A percentile compares a stretch with the other conserved stretches of the same genome.
Evolutionary conservation across 495 filamentous ascomycete genomes (phyloP).

Genomic region (Xylaria sp.): DNA sequence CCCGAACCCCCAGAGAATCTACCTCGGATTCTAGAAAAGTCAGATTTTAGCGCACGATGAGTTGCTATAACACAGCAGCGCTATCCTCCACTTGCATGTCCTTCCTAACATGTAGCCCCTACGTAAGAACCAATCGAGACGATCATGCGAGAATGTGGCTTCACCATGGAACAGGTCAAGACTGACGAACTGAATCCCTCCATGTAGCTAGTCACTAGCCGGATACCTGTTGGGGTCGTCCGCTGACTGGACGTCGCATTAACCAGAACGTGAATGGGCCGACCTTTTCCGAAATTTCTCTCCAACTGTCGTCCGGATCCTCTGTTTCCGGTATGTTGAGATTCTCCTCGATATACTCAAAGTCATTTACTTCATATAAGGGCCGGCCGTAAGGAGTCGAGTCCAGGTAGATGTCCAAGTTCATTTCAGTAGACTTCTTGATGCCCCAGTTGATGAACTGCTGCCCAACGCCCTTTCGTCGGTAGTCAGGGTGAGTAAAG

Average conservation of each 20-base stretch:
- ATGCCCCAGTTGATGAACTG: constrained; percentile 48
- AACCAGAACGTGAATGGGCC: constrained; percentile 12
- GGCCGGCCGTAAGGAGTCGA: constrained; percentile 36
- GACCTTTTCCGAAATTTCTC: not conserved
- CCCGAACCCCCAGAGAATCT: not conserved
- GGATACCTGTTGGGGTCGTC: not conserved
- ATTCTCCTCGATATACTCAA: constrained; percentile 6
- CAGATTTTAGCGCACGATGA: not conserved
- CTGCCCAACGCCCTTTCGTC: constrained; percentile 41
- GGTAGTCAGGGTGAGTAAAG: constrained; percentile 43
- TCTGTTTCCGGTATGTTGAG: not conserved
- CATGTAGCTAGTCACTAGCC: not conserved
- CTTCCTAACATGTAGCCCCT: not conserved
- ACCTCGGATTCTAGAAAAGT: not conserved
- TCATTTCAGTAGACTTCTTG: constrained; percentile 43
- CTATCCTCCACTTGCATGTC: not conserved
- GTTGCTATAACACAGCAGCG: not conserved
- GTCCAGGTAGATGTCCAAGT: constrained; percentile 46
- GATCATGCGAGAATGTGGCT: not conserved
- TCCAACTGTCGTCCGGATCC: constrained; percentile 13
- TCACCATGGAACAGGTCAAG: not conserved
- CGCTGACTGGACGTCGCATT: not conserved
- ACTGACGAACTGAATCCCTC: not conserved
- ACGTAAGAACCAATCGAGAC: not conserved
- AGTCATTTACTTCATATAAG: constrained; percentile 39